phyloP scores from a whole-genome alignment of 2,329 filamentous ascomycete species.

The Fusarium coffeatum region DNA sequence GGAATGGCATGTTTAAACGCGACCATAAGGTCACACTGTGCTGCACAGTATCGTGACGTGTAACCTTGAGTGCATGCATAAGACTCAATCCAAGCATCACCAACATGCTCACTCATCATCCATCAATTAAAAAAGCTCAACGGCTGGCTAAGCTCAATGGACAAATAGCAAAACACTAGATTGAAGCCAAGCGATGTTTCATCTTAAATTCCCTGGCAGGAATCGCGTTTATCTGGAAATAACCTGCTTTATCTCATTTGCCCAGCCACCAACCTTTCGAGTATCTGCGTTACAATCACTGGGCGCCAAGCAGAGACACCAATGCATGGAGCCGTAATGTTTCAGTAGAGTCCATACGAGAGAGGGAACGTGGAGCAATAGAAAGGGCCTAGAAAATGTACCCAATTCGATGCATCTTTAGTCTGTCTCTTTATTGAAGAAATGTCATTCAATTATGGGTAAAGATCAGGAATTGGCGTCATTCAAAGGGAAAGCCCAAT shows the following conservation, averaged over 20 bases:
- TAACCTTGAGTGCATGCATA: constrained; percentile 11
- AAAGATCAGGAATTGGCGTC: background rate
- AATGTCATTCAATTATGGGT: background rate
- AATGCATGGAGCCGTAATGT: constrained; percentile 12
- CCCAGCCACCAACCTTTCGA: constrained; percentile 7
- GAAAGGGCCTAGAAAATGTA: background rate
- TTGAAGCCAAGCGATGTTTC: constrained; percentile 11
- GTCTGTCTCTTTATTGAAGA: background rate
- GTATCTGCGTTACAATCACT: constrained; percentile 6
- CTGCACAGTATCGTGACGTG: constrained; percentile 2
- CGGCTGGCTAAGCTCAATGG: constrained; percentile 10
- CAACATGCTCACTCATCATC: background rate
- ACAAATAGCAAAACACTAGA: constrained; percentile 9
- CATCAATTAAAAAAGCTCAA: background rate
- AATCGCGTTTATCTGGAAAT: background rate
- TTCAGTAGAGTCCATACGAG: background rate
- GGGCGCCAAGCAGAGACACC: background rate
- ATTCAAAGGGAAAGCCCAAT: background rate
- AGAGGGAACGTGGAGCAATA: constrained; percentile 7
- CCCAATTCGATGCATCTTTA: background rate
- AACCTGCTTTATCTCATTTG: constrained; percentile 1
- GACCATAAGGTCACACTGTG: constrained; percentile 14
- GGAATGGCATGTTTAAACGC: background rate
- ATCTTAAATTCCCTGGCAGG: constrained; percentile 11
- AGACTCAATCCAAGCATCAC: background rate